A percentile compares a stretch with the other conserved stretches of the same genome.
Conservation (phyloP, 805 yeast genomes). For the Vanderwaltozyma verrucispora region DNA sequence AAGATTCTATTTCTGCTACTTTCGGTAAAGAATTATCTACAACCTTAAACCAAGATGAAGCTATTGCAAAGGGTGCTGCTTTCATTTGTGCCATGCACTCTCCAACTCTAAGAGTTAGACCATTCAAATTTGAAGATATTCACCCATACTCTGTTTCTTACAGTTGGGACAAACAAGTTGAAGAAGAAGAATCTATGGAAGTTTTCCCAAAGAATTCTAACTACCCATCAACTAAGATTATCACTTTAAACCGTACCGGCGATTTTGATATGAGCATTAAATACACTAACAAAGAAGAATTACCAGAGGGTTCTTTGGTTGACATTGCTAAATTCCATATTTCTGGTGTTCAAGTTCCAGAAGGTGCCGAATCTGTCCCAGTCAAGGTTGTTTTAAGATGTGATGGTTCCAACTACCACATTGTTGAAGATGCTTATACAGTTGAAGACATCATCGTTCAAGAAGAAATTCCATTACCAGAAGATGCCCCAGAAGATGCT, state of each 20-base stretch:
- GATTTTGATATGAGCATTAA: slow-evolving; percentile 80
- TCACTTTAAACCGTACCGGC: slow-evolving; percentile 80
- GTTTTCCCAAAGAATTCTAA: slow-evolving; percentile 89
- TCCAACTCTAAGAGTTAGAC: slow-evolving; percentile 95
- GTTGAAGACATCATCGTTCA: slow-evolving; percentile 82
- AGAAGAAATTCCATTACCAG: slow-evolving; percentile 60
- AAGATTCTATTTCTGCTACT: slow-evolving; percentile 64
- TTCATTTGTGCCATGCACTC: slow-evolving; percentile 97
- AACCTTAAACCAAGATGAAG: slow-evolving; percentile 98
- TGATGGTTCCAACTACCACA: slow-evolving; percentile 91
- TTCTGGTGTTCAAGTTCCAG: slow-evolving; percentile 67
- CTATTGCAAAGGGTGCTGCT: slow-evolving; percentile 97
- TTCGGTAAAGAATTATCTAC: slow-evolving; percentile 79
- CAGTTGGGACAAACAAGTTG: slow-evolving; percentile 88
- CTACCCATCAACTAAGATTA: slow-evolving; percentile 89
- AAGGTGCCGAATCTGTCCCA: slow-evolving; percentile 66
- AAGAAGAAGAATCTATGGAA: slow-evolving; percentile 81
- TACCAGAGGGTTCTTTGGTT: slow-evolving; percentile 57
- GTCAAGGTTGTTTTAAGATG: slow-evolving; percentile 89
- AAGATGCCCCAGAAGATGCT: slow-evolving; percentile 41
- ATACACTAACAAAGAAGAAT: slow-evolving; percentile 63
- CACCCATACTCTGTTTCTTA: slow-evolving; percentile 88
- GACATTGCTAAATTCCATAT: slow-evolving; percentile 76
- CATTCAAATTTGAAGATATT: slow-evolving; percentile 93
- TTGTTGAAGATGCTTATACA: slow-evolving; percentile 86